Evolutionary conservation across 2,329 filamentous ascomycete species (phyloP).

Genomic region (Hypoxylon rubiginosum): DNA sequence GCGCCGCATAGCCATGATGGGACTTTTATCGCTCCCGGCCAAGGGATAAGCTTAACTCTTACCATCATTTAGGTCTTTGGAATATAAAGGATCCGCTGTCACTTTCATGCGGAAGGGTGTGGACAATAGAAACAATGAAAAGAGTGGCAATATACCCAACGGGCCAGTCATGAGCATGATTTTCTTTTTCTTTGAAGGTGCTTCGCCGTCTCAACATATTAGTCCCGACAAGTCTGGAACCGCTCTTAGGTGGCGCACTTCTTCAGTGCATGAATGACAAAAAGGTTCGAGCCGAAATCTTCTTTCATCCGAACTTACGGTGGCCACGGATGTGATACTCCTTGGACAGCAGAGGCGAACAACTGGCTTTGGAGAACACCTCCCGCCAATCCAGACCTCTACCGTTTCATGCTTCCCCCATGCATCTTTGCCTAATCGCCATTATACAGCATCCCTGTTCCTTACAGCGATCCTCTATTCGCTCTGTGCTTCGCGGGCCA

Average conservation of each 20-base stretch:
- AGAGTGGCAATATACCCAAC: not conserved
- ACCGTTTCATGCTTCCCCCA: constrained; percentile 34
- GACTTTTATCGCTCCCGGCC: not conserved
- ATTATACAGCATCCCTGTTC: constrained; percentile 15
- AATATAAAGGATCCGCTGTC: constrained; percentile 21
- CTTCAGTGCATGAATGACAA: not conserved
- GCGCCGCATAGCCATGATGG: constrained; percentile 32
- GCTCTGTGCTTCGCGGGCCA: constrained; percentile 12
- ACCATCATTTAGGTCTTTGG: not conserved
- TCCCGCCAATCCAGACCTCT: constrained; percentile 18
- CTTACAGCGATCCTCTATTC: constrained; percentile 24
- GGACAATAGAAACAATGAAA: not conserved
- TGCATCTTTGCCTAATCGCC: constrained; percentile 23
- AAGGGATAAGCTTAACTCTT: constrained; percentile 16
- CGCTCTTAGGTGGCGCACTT: not conserved
- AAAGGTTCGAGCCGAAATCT: constrained; percentile 6
- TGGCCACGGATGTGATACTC: not conserved
- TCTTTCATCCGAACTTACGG: not conserved
- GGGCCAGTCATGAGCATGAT: not conserved
- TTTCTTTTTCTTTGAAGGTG: not conserved
- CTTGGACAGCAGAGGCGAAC: constrained; percentile 6
- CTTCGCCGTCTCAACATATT: constrained; percentile 3
- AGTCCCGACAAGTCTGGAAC: not conserved
- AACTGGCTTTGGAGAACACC: constrained; percentile 8
- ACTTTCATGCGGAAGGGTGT: not conserved